phyloP scores from a whole-genome alignment of 2,329 filamentous ascomycete species.

The Fusarium sp. region DNA sequence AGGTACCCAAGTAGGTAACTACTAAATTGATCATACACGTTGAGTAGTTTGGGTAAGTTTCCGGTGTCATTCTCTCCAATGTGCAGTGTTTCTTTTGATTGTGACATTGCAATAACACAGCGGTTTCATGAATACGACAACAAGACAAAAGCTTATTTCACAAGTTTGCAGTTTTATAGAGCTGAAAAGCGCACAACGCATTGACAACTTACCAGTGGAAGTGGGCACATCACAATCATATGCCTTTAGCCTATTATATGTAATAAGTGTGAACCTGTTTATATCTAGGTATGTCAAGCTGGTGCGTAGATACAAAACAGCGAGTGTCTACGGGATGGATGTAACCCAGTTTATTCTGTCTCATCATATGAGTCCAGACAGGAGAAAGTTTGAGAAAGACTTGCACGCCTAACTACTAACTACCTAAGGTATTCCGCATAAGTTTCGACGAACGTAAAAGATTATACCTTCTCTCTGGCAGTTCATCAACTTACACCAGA shows the following conservation, averaged over 20 bases:
- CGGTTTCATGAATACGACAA: no score
- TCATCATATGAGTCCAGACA: not conserved
- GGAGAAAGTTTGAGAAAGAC: no score
- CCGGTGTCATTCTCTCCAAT: not conserved
- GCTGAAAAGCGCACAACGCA: not conserved
- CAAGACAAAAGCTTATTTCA: accelerated
- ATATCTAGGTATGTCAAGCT: not conserved
- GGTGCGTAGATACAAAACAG: not conserved
- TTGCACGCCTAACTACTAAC: no score
- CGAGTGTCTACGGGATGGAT: not conserved
- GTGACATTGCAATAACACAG: not conserved
- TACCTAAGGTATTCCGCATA: no score
- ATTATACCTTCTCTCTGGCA: not conserved
- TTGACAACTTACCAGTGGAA: not conserved
- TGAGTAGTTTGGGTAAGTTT: not conserved
- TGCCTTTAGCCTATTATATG: not conserved
- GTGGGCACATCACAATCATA: not conserved
- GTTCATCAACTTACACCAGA: not conserved
- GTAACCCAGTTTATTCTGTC: not conserved
- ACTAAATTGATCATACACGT: not conserved
- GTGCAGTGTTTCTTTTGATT: no score
- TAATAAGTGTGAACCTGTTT: not conserved
- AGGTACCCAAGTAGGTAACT: not conserved
- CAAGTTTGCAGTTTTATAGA: not conserved
- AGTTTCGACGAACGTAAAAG: no score